A percentile compares a stretch with the other conserved stretches of the same genome.
These are phyloP conservation scores for Aureoboletus auriporus DNA, from an alignment of 768 basidiomycete species.

Conservation along the genomic window DNA sequence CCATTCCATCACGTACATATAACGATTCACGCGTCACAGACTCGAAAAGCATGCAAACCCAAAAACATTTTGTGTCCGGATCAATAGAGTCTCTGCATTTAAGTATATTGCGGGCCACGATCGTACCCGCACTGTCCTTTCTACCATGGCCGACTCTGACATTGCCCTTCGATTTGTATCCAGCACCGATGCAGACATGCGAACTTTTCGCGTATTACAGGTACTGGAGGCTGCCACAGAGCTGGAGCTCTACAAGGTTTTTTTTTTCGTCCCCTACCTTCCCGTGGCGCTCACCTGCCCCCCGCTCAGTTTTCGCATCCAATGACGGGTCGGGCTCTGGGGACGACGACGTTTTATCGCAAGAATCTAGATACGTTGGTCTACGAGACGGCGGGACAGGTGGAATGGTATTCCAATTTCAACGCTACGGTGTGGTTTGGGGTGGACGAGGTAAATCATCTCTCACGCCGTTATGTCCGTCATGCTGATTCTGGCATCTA, in stretches of 20 bases:
- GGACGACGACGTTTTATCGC: conserved; percentile 46
- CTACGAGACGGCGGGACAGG: conserved; percentile 51
- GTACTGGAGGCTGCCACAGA: conserved; percentile 26
- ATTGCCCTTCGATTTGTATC: conserved; percentile 37
- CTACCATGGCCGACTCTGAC: conserved; percentile 32
- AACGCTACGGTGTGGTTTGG: conserved; percentile 49
- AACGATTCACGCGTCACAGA: background rate
- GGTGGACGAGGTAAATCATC: conserved; percentile 36
- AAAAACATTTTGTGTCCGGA: conserved; percentile 20
- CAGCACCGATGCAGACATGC: conserved; percentile 34
- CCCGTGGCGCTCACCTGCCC: background rate
- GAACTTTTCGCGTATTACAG: conserved; percentile 41
- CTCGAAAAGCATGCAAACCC: background rate
- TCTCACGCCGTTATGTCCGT: background rate
- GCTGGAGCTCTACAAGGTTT: conserved; percentile 42
- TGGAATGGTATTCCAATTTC: conserved; percentile 47
- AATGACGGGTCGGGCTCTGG: conserved; percentile 36
- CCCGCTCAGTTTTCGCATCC: conserved; percentile 41
- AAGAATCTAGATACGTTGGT: conserved; percentile 40
- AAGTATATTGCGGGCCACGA: conserved; percentile 1
- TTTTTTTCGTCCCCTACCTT: background rate
- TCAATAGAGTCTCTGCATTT: conserved; percentile 2
- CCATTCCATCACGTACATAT: conserved; percentile 26
- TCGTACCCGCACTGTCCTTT: background rate
- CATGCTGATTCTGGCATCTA: conserved; percentile 11